These are phyloP conservation scores for Lipomyces spencermartinsiae DNA, from an alignment of 805 yeast species.

Conservation along the genomic window DNA sequence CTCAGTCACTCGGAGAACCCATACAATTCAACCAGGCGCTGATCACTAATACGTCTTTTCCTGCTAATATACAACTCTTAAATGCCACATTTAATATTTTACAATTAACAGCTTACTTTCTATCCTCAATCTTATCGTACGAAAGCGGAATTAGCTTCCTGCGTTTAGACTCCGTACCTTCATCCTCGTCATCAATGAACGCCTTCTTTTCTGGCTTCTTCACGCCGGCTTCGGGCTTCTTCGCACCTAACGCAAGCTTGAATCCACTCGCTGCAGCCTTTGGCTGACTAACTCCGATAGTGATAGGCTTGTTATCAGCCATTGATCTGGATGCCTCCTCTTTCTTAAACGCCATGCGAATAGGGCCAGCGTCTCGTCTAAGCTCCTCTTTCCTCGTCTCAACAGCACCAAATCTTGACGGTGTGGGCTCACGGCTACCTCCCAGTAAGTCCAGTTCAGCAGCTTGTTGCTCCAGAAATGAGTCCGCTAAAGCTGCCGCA, in stretches of 20 bases:
- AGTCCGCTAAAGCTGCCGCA: constrained; percentile 22
- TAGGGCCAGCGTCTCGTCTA: constrained; percentile 21
- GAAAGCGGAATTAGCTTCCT: constrained; percentile 35
- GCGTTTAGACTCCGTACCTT: constrained; percentile 24
- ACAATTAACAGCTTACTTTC: background rate
- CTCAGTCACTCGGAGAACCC: background rate
- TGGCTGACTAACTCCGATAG: constrained; percentile 26
- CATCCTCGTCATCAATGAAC: constrained; percentile 26
- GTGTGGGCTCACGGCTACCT: constrained; percentile 1
- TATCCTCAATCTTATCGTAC: constrained; percentile 26
- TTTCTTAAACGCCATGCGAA: constrained; percentile 22
- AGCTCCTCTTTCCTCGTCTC: constrained; percentile 23
- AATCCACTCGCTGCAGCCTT: constrained; percentile 3
- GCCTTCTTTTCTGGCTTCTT: constrained; percentile 11
- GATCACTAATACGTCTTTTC: background rate
- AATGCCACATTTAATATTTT: background rate
- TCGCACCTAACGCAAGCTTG: constrained; percentile 22
- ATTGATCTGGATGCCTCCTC: constrained; percentile 15
- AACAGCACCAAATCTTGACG: background rate
- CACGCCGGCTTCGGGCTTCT: constrained; percentile 10
- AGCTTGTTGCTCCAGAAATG: constrained; percentile 28
- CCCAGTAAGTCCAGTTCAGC: background rate
- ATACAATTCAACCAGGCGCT: constrained; percentile 1
- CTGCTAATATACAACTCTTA: background rate
- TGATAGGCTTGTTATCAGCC: constrained; percentile 20